Percentiles rank a stretch among this genome's conserved stretches.
These are phyloP conservation scores for Centaurea solstitialis DNA, from an alignment of 129 eudicot species.

Conservation along the genomic window DNA sequence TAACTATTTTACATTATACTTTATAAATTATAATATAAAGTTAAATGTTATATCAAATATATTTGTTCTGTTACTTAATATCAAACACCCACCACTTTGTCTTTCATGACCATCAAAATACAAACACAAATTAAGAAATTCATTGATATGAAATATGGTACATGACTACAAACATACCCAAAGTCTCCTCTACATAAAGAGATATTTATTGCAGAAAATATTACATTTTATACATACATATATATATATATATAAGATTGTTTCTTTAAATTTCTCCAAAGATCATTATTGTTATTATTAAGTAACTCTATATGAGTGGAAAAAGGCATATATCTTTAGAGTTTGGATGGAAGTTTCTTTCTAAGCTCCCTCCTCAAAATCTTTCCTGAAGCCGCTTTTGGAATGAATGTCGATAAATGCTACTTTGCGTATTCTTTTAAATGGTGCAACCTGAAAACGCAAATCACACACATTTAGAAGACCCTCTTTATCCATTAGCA, in stretches of 20 bases:
- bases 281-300: background rate
- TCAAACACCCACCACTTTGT: too few species aligned
- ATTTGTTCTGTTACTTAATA: too few species aligned
- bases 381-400: constrained; percentile 86
- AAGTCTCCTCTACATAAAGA: background rate
- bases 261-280: too few species aligned
- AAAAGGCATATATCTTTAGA: constrained; percentile 34
- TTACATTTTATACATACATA: background rate
- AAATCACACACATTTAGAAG: background rate
- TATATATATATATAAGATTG: too few species aligned
- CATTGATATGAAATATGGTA: background rate
- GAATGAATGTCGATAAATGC: constrained; percentile 60
- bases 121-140: background rate
- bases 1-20: too few species aligned
- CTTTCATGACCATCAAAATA: background rate
- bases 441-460: constrained; percentile 65
- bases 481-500: background rate
- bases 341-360: constrained; percentile 55
- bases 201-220: background rate
- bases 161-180: background rate
- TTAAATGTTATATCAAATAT: too few species aligned
- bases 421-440: constrained; percentile 70
- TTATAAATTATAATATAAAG: too few species aligned
- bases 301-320: background rate
- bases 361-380: constrained; percentile 85